These are phyloP conservation scores for Pichia sp. DNA, from an alignment of 1,139 yeast genomes.

Conservation along the genomic window DNA sequence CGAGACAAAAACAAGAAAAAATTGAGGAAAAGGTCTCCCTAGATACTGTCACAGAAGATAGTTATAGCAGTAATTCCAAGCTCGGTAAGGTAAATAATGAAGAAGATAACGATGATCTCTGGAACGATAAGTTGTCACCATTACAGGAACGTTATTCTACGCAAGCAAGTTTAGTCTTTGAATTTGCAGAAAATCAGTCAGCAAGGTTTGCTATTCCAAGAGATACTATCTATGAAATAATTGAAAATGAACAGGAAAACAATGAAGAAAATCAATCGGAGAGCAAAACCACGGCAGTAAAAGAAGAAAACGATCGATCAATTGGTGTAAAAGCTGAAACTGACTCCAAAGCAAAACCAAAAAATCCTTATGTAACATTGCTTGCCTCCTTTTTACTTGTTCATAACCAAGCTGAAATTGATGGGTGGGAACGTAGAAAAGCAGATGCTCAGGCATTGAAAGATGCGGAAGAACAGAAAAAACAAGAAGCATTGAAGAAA, in stretches of 20 bases:
- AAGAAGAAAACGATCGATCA: neutral
- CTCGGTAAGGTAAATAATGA: conserved; percentile 11
- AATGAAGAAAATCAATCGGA: conserved; percentile 11
- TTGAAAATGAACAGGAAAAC: conserved; percentile 25
- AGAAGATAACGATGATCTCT: conserved; percentile 19
- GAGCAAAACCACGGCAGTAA: neutral
- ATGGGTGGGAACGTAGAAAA: conserved; percentile 35
- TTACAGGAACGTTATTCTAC: conserved; percentile 64
- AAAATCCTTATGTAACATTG: conserved; percentile 33
- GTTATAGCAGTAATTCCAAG: conserved; percentile 4
- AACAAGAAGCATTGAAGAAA: conserved; percentile 7
- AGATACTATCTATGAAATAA: conserved; percentile 63
- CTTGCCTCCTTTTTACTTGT: conserved; percentile 59
- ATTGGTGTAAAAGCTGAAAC: neutral
- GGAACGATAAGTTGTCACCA: conserved; percentile 54
- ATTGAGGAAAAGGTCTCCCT: conserved; percentile 3
- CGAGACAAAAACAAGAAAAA: conserved; percentile 8
- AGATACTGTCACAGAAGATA: conserved; percentile 4
- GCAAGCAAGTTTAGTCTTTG: conserved; percentile 74
- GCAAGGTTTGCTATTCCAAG: conserved; percentile 71
- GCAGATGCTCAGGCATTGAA: conserved; percentile 16
- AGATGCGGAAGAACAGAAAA: conserved; percentile 14
- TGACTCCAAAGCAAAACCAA: conserved; percentile 1
- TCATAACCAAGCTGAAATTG: conserved; percentile 44
- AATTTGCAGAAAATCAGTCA: conserved; percentile 71